Evolutionary conservation across 306 rosid genomes (phyloP).

Genomic region (Prosopis cineraria): DNA sequence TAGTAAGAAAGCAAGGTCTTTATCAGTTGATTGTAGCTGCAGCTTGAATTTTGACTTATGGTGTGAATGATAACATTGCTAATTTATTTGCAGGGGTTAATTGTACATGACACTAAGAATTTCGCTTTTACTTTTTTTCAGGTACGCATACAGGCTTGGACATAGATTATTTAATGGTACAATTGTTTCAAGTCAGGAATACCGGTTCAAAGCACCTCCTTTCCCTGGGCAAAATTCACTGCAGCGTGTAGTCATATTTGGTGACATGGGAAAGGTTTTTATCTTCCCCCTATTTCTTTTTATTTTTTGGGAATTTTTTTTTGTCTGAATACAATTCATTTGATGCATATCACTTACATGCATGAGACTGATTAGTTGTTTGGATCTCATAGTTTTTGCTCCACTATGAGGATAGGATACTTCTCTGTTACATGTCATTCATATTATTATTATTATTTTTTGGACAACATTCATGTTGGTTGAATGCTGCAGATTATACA

Average conservation of each 20-base stretch:
- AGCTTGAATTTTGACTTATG: slow-evolving; percentile 19
- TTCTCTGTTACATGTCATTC: neutral
- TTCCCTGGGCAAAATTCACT: slow-evolving; percentile 92
- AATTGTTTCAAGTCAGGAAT: slow-evolving; percentile 65
- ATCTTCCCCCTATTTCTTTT: neutral
- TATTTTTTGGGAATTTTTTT: slow-evolving; percentile 1
- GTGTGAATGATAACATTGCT: neutral
- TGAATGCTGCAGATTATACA: neutral
- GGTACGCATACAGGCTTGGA: slow-evolving; percentile 80
- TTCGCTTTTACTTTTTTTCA: slow-evolving; percentile 32
- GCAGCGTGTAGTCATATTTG: slow-evolving; percentile 85
- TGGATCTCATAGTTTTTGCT: slow-evolving; percentile 25
- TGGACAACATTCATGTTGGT: neutral
- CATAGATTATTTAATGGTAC: slow-evolving; percentile 69
- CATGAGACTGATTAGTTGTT: neutral
- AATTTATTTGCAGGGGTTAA: slow-evolving; percentile 27
- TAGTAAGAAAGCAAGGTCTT: slow-evolving; percentile 1
- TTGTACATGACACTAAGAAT: slow-evolving; percentile 7
- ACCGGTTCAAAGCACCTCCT: slow-evolving; percentile 84
- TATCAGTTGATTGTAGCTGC: neutral
- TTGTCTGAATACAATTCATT: neutral
- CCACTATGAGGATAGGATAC: neutral
- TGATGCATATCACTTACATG: neutral
- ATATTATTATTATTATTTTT: too few species aligned
- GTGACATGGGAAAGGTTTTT: slow-evolving; percentile 94